These are phyloP conservation scores for Clitopilus passeckerianus DNA, from an alignment of 768 basidiomycete species.

Conservation along the genomic window DNA sequence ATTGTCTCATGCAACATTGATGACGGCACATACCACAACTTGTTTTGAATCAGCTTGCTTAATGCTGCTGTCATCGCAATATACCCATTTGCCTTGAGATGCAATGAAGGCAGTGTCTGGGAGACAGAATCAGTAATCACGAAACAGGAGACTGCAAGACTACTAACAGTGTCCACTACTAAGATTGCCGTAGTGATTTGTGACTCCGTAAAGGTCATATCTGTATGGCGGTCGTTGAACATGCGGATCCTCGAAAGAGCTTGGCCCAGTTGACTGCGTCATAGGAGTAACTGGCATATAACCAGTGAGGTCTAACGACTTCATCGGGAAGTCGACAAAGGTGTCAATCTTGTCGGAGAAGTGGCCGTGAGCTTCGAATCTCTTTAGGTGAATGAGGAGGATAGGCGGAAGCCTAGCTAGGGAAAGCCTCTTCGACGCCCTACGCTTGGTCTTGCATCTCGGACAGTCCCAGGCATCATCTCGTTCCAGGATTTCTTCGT, in stretches of 20 bases:
- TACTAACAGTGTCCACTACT: slow-evolving; percentile 93
- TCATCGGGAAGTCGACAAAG: slow-evolving; percentile 83
- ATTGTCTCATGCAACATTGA: not conserved
- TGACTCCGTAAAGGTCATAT: slow-evolving; percentile 94
- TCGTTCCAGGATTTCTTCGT: slow-evolving; percentile 85
- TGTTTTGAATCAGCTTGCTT: slow-evolving; percentile 68
- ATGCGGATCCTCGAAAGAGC: slow-evolving; percentile 65
- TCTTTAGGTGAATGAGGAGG: slow-evolving; percentile 86
- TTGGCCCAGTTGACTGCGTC: slow-evolving; percentile 39
- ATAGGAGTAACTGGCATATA: slow-evolving; percentile 77
- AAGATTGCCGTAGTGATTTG: slow-evolving; percentile 93
- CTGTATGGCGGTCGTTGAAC: slow-evolving; percentile 82
- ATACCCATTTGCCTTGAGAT: slow-evolving; percentile 84
- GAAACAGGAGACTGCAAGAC: not conserved
- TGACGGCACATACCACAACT: slow-evolving; percentile 61
- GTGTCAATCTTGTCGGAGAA: slow-evolving; percentile 98
- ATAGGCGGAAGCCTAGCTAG: slow-evolving; percentile 92
- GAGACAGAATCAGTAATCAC: slow-evolving; percentile 1
- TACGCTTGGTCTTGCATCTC: slow-evolving; percentile 83
- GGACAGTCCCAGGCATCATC: slow-evolving; percentile 98
- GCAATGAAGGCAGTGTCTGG: slow-evolving; percentile 91
- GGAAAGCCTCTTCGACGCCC: slow-evolving; percentile 82
- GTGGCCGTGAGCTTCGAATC: slow-evolving; percentile 85
- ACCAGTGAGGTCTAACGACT: slow-evolving; percentile 56
- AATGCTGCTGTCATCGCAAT: slow-evolving; percentile 92